Evolutionary conservation across 1,139 yeast genomes (phyloP).

Genomic region (Hanseniaspora sp.): DNA sequence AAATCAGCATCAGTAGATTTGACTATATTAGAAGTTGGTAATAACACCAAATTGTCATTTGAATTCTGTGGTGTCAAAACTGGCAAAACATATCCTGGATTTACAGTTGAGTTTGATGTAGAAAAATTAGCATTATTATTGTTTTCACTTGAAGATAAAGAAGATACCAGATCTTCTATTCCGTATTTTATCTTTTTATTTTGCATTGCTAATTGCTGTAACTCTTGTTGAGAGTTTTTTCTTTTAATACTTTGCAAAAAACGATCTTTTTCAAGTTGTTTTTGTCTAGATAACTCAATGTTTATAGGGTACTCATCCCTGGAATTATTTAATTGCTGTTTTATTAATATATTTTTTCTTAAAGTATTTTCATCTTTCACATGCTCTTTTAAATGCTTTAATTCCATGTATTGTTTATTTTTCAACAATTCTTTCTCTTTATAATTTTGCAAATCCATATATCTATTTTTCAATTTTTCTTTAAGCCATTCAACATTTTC

Average conservation of each 20-base stretch:
- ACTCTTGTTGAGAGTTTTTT: slow-evolving; percentile 5
- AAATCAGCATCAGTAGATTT: neutral
- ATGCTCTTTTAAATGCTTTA: slow-evolving; percentile 24
- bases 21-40: neutral
- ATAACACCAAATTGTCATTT: neutral
- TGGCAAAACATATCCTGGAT: slow-evolving; percentile 7
- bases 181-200: slow-evolving; percentile 10
- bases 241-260: slow-evolving; percentile 12
- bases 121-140: too few species aligned
- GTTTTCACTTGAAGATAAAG: neutral
- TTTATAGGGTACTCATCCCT: slow-evolving; percentile 1
- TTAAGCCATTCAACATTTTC: slow-evolving; percentile 14
- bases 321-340: neutral
- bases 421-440: slow-evolving; percentile 18
- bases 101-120: neutral
- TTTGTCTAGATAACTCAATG: slow-evolving; percentile 7
- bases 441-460: neutral
- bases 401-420: slow-evolving; percentile 23
- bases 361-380: slow-evolving; percentile 6
- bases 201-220: neutral
- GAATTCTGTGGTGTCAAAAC: slow-evolving; percentile 9
- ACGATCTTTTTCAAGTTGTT: slow-evolving; percentile 10
- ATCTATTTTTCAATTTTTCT: neutral
- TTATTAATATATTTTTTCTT: slow-evolving; percentile 1
- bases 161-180: slow-evolving; percentile 15